Percentiles rank a stretch among this genome's conserved stretches.
Conservation (phyloP, 306 rosid species). For the Echinosophora koreensis region DNA sequence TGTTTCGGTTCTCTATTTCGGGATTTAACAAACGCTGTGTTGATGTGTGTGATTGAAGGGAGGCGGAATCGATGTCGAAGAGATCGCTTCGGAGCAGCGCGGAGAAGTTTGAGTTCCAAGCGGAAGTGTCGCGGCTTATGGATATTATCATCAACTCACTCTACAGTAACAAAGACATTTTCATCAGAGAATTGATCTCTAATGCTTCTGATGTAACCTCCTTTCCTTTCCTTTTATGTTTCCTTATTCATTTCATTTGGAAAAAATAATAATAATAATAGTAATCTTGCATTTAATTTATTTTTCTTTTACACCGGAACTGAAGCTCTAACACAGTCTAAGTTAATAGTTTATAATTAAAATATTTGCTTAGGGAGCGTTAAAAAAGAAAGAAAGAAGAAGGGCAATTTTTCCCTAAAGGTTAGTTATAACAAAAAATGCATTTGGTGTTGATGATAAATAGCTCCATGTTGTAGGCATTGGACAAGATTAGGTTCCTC, state of each 20-base stretch:
- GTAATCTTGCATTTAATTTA: not conserved
- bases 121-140: conserved; percentile 99
- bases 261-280: too few species aligned
- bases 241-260: not conserved
- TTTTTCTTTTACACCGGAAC: not conserved
- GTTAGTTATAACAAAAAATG: not conserved
- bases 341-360: too few species aligned
- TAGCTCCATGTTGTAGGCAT: conserved; percentile 62
- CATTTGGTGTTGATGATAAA: not conserved
- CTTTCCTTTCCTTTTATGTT: not conserved
- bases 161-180: conserved; percentile 96
- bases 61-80: conserved; percentile 94
- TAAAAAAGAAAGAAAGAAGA: too few species aligned
- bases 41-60: conserved; percentile 54
- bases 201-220: conserved; percentile 93
- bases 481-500: conserved; percentile 98
- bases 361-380: too few species aligned
- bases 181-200: conserved; percentile 97
- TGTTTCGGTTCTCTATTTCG: not conserved
- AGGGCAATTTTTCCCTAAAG: not conserved
- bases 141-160: conserved; percentile 96
- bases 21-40: not conserved
- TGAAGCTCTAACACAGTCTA: not conserved
- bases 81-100: conserved; percentile 86
- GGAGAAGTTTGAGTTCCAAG: conserved; percentile 97